Percentiles rank a stretch among this genome's conserved stretches.
Conservation (phyloP, 2,329 filamentous ascomycete genomes). For the Fusarium staphyleae region DNA sequence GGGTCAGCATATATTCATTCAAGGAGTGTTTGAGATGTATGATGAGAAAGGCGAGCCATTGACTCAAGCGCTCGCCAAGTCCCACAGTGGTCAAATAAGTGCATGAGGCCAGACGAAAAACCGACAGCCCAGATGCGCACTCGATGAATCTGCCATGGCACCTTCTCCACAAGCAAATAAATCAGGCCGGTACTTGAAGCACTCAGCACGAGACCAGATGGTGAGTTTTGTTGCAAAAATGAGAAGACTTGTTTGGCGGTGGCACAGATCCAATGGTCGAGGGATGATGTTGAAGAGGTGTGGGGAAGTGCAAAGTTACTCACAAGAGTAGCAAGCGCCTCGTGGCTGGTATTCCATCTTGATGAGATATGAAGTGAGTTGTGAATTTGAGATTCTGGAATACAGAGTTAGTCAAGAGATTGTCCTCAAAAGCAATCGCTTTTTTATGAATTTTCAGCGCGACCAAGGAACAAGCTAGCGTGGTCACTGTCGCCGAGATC, state of each 20-base stretch:
- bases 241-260: too few species aligned
- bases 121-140: too few species aligned
- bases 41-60: background rate
- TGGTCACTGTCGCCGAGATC: conserved; percentile 32
- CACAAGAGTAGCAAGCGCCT: conserved; percentile 61
- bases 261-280: background rate
- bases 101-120: too few species aligned
- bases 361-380: conserved; percentile 20
- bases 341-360: conserved; percentile 54
- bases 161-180: too few species aligned
- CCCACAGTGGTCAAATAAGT: background rate
- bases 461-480: conserved; percentile 22
- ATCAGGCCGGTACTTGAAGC: too few species aligned
- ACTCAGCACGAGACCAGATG: too few species aligned
- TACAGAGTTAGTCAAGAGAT: conserved; percentile 23
- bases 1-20: conserved; percentile 30
- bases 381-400: conserved; percentile 19
- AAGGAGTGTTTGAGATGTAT: background rate
- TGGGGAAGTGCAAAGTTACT: conserved; percentile 40
- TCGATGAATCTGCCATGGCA: too few species aligned
- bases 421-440: background rate
- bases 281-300: background rate
- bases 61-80: conserved; percentile 5
- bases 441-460: conserved; percentile 11
- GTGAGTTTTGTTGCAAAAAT: too few species aligned